Evolutionary conservation across 1,284 basidiomycete genomes (phyloP).

Genomic region (Trametes polyzona): DNA sequence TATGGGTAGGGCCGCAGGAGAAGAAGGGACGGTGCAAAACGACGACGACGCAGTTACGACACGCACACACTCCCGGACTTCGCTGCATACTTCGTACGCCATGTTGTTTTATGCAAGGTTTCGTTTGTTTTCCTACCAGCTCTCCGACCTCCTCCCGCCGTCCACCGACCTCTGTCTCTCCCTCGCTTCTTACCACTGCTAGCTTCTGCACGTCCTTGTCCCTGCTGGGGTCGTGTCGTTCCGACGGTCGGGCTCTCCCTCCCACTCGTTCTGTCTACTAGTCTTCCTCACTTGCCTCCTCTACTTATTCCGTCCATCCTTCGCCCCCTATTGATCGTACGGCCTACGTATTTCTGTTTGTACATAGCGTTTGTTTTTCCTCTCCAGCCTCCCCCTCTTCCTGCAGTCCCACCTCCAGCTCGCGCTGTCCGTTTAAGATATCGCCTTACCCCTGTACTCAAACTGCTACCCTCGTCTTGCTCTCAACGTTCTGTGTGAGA

Average conservation of each 20-base stretch:
- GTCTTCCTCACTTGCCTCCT: neutral
- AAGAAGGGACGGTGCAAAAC: constrained; percentile 23
- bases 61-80: constrained; percentile 29
- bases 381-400: constrained; percentile 3
- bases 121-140: constrained; percentile 19
- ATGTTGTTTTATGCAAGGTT: constrained; percentile 27
- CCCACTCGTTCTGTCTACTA: constrained; percentile 2
- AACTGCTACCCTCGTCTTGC: constrained; percentile 17
- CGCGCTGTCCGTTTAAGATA: constrained; percentile 13
- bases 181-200: neutral
- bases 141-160: neutral
- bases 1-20: neutral
- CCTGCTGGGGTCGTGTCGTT: neutral
- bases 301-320: neutral
- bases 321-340: neutral
- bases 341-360: neutral
- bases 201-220: neutral
- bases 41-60: constrained; percentile 18
- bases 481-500: constrained; percentile 32
- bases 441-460: constrained; percentile 20
- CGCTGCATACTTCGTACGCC: constrained; percentile 28
- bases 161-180: constrained; percentile 8
- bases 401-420: constrained; percentile 3
- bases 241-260: neutral
- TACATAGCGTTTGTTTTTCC: constrained; percentile 4